Percentiles rank a stretch among this genome's conserved stretches.
Conservation (phyloP, 148 eudicot species). For the Pouteria glomerata region DNA sequence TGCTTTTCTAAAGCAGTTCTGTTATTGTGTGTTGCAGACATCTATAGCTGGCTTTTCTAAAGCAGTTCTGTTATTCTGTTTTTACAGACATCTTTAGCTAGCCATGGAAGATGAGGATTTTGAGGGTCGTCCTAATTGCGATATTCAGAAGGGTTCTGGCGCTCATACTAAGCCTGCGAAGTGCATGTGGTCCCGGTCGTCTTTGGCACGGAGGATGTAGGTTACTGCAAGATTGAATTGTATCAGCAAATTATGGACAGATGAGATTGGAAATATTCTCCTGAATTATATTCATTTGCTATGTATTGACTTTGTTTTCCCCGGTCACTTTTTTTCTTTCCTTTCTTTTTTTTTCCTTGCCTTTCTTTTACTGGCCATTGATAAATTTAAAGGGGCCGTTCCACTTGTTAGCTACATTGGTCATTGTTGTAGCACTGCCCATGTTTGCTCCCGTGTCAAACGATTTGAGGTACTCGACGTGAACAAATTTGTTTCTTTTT, state of each 20-base stretch:
- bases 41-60: background rate
- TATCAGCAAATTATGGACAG: background rate
- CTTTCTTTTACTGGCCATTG: background rate
- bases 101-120: background rate
- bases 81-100: no score
- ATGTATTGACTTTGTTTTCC: no score
- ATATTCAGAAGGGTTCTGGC: background rate
- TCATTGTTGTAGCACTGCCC: background rate
- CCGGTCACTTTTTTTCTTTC: no score
- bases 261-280: background rate
- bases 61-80: background rate
- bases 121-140: background rate
- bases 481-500: background rate
- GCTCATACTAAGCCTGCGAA: background rate
- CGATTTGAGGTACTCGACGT: background rate
- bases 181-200: background rate
- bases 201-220: background rate
- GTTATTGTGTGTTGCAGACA: conserved; percentile 18
- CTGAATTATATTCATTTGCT: background rate
- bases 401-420: background rate
- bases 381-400: background rate
- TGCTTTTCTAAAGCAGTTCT: background rate
- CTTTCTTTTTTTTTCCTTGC: background rate
- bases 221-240: background rate
- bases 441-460: background rate